A percentile compares a stretch with the other conserved stretches of the same genome.
These are phyloP conservation scores for Austroboletus niveus DNA, from an alignment of 1,284 basidiomycete genomes.

Conservation along the genomic window DNA sequence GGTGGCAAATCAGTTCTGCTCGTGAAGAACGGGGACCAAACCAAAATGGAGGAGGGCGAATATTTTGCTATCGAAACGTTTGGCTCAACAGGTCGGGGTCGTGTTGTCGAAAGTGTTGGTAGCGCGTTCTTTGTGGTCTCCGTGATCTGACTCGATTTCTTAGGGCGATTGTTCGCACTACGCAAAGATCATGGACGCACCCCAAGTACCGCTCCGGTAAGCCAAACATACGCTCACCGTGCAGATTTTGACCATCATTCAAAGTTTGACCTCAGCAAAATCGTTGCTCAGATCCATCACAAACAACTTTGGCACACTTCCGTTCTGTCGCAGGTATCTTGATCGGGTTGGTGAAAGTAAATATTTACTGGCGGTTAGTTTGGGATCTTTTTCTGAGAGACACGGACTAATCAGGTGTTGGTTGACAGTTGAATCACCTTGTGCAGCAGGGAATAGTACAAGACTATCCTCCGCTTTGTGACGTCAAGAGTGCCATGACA, in stretches of 20 bases:
- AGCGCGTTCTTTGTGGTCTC: conserved; percentile 4
- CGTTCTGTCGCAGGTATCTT: conserved; percentile 94
- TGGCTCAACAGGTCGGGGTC: conserved; percentile 93
- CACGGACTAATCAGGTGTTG: not conserved
- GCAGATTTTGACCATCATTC: conserved; percentile 6
- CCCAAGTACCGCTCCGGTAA: conserved; percentile 69
- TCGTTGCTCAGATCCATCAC: conserved; percentile 87
- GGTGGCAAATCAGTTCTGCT: conserved; percentile 86
- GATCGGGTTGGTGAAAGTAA: conserved; percentile 94
- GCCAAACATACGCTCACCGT: conserved; percentile 14
- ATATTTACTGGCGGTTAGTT: conserved; percentile 81
- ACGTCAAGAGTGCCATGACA: conserved; percentile 82
- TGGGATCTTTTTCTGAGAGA: not conserved
- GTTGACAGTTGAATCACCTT: conserved; percentile 78
- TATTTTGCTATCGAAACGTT: conserved; percentile 99
- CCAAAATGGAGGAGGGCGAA: conserved; percentile 99
- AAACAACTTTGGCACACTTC: conserved; percentile 92
- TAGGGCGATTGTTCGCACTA: conserved; percentile 96
- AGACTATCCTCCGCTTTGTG: conserved; percentile 93
- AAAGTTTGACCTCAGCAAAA: conserved; percentile 82
- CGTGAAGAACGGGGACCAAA: conserved; percentile 85
- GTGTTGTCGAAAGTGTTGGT: conserved; percentile 82
- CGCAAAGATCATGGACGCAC: conserved; percentile 69
- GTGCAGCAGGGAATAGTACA: conserved; percentile 88
- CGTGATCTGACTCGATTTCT: conserved; percentile 9